These are phyloP conservation scores for Lactifluus volemus DNA, from an alignment of 768 basidiomycete species.

Conservation along the genomic window DNA sequence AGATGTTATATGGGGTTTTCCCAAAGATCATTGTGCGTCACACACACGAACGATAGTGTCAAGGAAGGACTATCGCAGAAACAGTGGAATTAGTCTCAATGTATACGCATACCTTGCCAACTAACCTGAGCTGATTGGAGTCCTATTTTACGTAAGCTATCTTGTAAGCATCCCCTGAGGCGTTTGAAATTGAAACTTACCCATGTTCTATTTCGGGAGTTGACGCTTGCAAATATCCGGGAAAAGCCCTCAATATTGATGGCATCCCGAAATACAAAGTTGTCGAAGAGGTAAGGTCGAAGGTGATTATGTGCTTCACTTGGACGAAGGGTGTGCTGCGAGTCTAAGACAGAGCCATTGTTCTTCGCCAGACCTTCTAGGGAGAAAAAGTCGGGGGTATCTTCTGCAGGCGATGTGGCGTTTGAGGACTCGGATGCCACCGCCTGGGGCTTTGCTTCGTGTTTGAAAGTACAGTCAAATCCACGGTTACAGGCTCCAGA, in stretches of 20 bases:
- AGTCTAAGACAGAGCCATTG: slow-evolving; percentile 14
- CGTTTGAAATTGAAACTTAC: slow-evolving; percentile 2
- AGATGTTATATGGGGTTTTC: neutral
- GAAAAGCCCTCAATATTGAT: slow-evolving; percentile 23
- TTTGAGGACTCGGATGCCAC: neutral
- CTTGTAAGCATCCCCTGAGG: neutral
- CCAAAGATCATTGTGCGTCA: neutral
- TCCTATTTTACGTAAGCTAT: slow-evolving; percentile 9
- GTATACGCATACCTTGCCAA: neutral
- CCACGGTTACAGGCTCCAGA: slow-evolving; percentile 23
- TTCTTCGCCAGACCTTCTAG: slow-evolving; percentile 19
- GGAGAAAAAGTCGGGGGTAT: slow-evolving; percentile 21
- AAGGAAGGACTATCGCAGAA: slow-evolving; percentile 22
- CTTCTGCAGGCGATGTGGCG: neutral
- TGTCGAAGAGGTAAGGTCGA: slow-evolving; percentile 20
- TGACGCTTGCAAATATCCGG: slow-evolving; percentile 22
- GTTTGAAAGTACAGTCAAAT: slow-evolving; percentile 25
- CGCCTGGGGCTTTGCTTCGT: slow-evolving; percentile 16
- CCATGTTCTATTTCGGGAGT: slow-evolving; percentile 22
- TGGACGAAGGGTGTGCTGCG: slow-evolving; percentile 18
- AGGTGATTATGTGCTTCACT: slow-evolving; percentile 25
- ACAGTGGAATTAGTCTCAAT: neutral
- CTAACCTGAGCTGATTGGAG: slow-evolving; percentile 26
- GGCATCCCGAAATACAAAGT: slow-evolving; percentile 23
- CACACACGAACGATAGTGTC: slow-evolving; percentile 20